Percentiles rank a stretch among this genome's conserved stretches.
Evolutionary conservation across 2,329 filamentous ascomycete genomes (phyloP).

Genomic region (Myriangium duriaei): DNA sequence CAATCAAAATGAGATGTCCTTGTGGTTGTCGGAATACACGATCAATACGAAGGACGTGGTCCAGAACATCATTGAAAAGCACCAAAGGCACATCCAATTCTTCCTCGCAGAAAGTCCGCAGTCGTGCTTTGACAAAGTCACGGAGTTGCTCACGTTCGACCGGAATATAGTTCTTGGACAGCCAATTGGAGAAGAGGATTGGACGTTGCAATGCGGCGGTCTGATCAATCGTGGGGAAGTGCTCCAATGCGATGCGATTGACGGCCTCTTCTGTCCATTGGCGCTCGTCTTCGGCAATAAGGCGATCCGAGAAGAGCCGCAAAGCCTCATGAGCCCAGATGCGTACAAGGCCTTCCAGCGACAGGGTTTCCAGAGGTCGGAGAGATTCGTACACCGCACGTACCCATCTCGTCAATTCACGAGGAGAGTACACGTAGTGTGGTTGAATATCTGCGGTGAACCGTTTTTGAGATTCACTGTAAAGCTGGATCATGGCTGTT

Average conservation of each 20-base stretch:
- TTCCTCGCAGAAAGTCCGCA: slow-evolving; percentile 98
- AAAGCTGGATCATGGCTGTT: slow-evolving; percentile 94
- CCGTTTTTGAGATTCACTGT: slow-evolving; percentile 81
- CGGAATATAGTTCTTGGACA: slow-evolving; percentile 96
- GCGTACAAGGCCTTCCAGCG: slow-evolving; percentile 80
- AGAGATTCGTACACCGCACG: slow-evolving; percentile 97
- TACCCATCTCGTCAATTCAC: slow-evolving; percentile 96
- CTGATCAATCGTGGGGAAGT: slow-evolving; percentile 93
- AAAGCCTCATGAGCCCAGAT: slow-evolving; percentile 98
- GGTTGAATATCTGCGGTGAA: slow-evolving; percentile 97
- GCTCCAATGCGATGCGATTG: slow-evolving; percentile 71
- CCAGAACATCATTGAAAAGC: slow-evolving; percentile 97
- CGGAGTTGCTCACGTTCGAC: slow-evolving; percentile 90
- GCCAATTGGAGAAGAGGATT: slow-evolving; percentile 98
- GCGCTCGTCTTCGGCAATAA: slow-evolving; percentile 87
- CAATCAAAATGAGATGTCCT: slow-evolving; percentile 94
- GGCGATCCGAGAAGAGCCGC: slow-evolving; percentile 90
- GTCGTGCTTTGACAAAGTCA: slow-evolving; percentile 92
- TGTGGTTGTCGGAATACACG: slow-evolving; percentile 97
- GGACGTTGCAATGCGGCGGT: slow-evolving; percentile 78
- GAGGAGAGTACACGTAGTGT: slow-evolving; percentile 97
- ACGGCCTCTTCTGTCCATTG: slow-evolving; percentile 90
- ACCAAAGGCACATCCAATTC: slow-evolving; percentile 97
- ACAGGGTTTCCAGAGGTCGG: slow-evolving; percentile 73
- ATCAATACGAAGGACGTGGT: slow-evolving; percentile 96